Conservation (phyloP, 306 rosid species). For the Myrica gale region DNA sequence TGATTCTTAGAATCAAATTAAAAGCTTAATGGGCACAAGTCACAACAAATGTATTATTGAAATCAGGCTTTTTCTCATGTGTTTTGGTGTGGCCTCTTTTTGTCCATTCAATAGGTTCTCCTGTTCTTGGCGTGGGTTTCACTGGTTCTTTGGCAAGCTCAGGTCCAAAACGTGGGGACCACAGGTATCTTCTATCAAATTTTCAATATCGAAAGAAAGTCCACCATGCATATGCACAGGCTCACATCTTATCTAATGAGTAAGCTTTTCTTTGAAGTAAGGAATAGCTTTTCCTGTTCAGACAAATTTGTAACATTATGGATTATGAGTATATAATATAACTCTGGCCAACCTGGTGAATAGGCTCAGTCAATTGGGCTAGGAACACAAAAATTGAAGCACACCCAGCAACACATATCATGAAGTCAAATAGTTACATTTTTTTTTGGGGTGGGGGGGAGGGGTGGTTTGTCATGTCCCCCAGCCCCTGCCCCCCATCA, state of each 20-base stretch:
- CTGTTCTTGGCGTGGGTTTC: constrained; percentile 86
- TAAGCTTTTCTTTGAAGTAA: neutral
- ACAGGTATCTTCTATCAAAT: constrained; percentile 51
- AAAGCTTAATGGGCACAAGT: neutral
- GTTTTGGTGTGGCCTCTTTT: constrained; percentile 15
- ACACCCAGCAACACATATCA: neutral
- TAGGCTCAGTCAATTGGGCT: neutral
- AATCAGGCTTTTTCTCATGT: neutral
- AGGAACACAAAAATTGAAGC: neutral
- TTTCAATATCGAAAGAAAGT: constrained; percentile 15
- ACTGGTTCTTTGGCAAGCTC: constrained; percentile 71
- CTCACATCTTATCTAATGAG: neutral
- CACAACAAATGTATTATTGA: neutral
- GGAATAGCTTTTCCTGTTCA: neutral
- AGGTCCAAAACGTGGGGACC: constrained; percentile 75
- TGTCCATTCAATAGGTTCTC: constrained; percentile 55
- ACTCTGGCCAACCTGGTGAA: neutral
- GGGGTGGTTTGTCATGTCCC: too few relatives aligned
- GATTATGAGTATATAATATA: neutral
- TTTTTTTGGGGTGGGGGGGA: neutral
- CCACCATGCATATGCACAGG: neutral
- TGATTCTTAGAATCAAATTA: neutral
- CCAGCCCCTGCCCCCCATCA: too few relatives aligned
- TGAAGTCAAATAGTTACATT: constrained; percentile 4
- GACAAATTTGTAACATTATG: neutral